phyloP scores from a whole-genome alignment of 2,329 filamentous ascomycete species.

The Apiospora phragmitis region DNA sequence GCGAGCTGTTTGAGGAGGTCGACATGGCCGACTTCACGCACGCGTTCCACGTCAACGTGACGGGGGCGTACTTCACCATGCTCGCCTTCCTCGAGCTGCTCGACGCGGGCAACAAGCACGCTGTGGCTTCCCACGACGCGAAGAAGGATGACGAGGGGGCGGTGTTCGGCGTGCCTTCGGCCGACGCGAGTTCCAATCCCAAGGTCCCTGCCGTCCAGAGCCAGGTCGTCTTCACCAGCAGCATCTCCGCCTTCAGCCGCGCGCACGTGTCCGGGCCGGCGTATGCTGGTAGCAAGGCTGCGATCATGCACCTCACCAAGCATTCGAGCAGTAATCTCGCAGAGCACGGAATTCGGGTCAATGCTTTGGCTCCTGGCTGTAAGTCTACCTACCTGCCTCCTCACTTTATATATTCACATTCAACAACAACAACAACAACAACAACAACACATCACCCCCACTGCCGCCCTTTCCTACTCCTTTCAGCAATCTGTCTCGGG shows the following conservation, averaged over 20 bases:
- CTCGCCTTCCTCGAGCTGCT: constrained; percentile 32
- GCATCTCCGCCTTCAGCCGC: constrained; percentile 26
- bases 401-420: no score
- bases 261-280: constrained; percentile 18
- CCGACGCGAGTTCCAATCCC: constrained; percentile 12
- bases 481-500: no score
- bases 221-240: constrained; percentile 30
- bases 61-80: constrained; percentile 30
- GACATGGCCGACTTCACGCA: constrained; percentile 62
- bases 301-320: constrained; percentile 29
- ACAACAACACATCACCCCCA: no score
- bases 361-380: constrained; percentile 32
- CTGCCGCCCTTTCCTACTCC: no score
- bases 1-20: constrained; percentile 51
- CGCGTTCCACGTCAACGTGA: constrained; percentile 42
- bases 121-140: constrained; percentile 14
- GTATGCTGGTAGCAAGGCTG: constrained; percentile 28
- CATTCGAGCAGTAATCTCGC: constrained; percentile 27
- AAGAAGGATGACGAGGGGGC: background rate
- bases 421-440: no score
- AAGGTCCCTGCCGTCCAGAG: constrained; percentile 29
- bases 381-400: constrained; percentile 14
- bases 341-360: constrained; percentile 27
- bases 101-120: constrained; percentile 31
- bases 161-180: constrained; percentile 22